Evolutionary conservation across 495 filamentous ascomycete genomes (phyloP).

Genomic region (Jackrogersella multiformis): DNA sequence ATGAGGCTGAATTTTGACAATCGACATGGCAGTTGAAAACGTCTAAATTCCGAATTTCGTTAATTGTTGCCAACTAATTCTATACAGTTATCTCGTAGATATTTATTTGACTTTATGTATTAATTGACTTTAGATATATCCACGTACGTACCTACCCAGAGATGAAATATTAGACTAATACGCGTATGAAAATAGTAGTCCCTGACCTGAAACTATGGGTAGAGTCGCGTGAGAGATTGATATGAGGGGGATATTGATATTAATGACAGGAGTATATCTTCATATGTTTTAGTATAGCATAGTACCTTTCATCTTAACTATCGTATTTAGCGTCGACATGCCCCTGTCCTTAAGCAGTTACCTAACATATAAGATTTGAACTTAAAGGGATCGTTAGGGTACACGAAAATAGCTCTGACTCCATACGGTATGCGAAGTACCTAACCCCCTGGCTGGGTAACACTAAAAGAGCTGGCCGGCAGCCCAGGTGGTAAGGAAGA

Average conservation of each 20-base stretch:
- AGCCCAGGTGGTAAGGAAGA: neutral
- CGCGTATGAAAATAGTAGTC: constrained; percentile 9
- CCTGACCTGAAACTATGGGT: constrained; percentile 20
- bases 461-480: no score
- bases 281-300: neutral
- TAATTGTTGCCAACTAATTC: neutral
- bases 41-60: neutral
- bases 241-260: neutral
- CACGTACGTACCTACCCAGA: neutral
- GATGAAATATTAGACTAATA: neutral
- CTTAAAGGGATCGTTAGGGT: constrained; percentile 1
- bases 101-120: neutral
- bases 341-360: constrained; percentile 19
- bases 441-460: neutral
- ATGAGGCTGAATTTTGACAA: constrained; percentile 32
- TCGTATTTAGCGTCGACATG: neutral
- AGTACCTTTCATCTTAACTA: constrained; percentile 32
- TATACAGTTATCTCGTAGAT: neutral
- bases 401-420: constrained; percentile 7
- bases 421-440: constrained; percentile 8
- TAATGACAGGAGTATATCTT: constrained; percentile 1
- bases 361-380: neutral
- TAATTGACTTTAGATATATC: neutral
- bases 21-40: neutral
- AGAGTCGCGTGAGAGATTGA: constrained; percentile 33